Percentiles rank a stretch among this genome's conserved stretches.
phyloP scores from a whole-genome alignment of 116 monocot genomes.

The Iris pallida region DNA sequence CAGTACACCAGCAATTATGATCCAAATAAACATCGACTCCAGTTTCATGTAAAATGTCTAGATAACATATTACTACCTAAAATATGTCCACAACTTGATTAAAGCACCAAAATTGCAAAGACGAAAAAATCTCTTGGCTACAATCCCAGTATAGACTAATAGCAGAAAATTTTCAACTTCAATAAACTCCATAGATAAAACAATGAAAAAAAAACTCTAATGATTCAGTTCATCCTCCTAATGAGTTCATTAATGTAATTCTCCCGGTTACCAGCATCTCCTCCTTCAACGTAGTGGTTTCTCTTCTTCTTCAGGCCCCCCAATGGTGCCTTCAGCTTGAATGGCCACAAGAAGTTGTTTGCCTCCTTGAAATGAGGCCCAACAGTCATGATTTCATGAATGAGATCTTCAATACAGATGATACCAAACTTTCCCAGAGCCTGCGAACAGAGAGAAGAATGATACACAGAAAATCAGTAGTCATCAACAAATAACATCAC shows the following conservation, averaged over 20 bases:
- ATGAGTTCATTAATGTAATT: conserved; percentile 15
- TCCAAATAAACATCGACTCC: too few relatives aligned
- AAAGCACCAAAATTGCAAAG: too few relatives aligned
- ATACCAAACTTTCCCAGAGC: conserved; percentile 15
- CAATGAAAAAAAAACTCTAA: background rate
- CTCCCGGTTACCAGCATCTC: conserved; percentile 18
- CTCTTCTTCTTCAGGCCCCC: conserved; percentile 16
- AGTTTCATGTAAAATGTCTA: too few relatives aligned
- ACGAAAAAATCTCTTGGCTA: too few relatives aligned
- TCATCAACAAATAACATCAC: too few relatives aligned
- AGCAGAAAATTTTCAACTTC: too few relatives aligned
- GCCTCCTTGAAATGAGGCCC: conserved; percentile 94
- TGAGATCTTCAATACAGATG: conserved; percentile 13
- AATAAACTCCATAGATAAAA: background rate
- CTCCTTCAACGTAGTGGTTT: conserved; percentile 16
- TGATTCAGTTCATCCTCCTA: conserved; percentile 13
- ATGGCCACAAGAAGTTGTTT: conserved; percentile 77
- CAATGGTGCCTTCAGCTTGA: conserved; percentile 17
- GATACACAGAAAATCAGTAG: too few relatives aligned
- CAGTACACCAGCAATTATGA: too few relatives aligned
- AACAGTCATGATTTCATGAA: conserved; percentile 65
- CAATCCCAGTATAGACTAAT: too few relatives aligned
- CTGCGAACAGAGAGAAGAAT: background rate
- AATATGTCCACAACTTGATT: too few relatives aligned
- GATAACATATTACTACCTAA: too few relatives aligned